Percentiles rank a stretch among this genome's conserved stretches.
Evolutionary conservation across 129 eudicot species (phyloP).

Genomic region (Artemisia tridentata): DNA sequence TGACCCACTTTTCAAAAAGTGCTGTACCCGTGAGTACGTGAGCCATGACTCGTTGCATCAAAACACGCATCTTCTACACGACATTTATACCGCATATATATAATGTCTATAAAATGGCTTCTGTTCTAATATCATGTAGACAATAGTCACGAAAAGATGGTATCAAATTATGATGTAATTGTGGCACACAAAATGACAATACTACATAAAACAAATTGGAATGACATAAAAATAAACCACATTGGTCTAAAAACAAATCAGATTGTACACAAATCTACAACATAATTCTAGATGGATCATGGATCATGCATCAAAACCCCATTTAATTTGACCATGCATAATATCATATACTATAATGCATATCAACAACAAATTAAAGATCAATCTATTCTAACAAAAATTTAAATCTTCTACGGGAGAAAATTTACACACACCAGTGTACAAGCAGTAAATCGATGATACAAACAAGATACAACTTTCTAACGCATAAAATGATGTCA

Average conservation of each 20-base stretch:
- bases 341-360: too few species aligned
- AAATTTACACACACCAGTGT: too few species aligned
- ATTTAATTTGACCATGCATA: slow-evolving; percentile 20
- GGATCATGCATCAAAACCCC: slow-evolving; percentile 26
- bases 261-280: slow-evolving; percentile 11
- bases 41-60: slow-evolving; percentile 3
- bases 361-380: background rate
- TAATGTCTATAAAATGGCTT: background rate
- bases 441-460: background rate
- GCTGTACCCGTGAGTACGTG: background rate
- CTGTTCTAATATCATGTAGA: background rate
- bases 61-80: background rate
- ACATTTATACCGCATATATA: background rate
- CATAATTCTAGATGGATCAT: slow-evolving; percentile 32
- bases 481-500: slow-evolving; percentile 4
- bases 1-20: slow-evolving; percentile 12
- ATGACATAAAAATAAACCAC: slow-evolving; percentile 16
- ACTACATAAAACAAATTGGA: slow-evolving; percentile 10
- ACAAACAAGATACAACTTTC: background rate
- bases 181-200: background rate
- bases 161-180: slow-evolving; percentile 1
- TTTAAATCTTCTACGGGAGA: background rate
- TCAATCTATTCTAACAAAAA: slow-evolving; percentile 5
- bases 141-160: background rate
- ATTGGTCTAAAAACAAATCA: slow-evolving; percentile 27